phyloP scores from a whole-genome alignment of 148 eudicot species.

The Camellia granthamiana region DNA sequence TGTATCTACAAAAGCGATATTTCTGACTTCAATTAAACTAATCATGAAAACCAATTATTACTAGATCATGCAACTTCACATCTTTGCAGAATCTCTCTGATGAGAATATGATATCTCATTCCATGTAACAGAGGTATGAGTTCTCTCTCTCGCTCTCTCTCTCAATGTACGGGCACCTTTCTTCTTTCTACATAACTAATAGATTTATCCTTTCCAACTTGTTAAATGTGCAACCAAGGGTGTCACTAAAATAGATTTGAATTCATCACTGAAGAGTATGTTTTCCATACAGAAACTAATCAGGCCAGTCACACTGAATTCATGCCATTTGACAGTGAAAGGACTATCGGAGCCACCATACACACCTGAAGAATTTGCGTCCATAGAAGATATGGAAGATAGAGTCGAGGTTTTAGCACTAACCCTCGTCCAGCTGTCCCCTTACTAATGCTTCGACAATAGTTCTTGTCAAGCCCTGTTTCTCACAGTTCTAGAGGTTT shows the following conservation, averaged over 20 bases:
- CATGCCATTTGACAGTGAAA: constrained; percentile 28
- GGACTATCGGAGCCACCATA: constrained; percentile 25
- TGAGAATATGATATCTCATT: constrained; percentile 58
- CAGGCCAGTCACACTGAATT: not conserved
- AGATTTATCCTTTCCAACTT: not conserved
- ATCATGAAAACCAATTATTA: too few relatives aligned
- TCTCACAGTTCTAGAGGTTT: not conserved
- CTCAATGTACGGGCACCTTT: not conserved
- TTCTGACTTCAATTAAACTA: too few relatives aligned
- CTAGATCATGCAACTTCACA: constrained; percentile 1
- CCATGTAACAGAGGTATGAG: constrained; percentile 80
- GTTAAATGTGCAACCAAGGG: not conserved
- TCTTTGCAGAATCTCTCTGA: constrained; percentile 41
- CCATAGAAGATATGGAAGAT: constrained; percentile 52
- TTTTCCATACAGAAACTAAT: not conserved
- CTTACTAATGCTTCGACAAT: constrained; percentile 22
- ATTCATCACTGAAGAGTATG: not conserved
- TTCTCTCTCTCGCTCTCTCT: not conserved
- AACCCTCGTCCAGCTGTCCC: constrained; percentile 66
- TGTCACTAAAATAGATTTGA: not conserved
- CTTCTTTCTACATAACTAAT: too few relatives aligned
- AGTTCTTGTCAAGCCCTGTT: constrained; percentile 3
- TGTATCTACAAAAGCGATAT: too few relatives aligned
- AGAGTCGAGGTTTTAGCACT: constrained; percentile 79
- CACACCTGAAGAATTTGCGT: constrained; percentile 82